Conservation (phyloP, 129 eudicot species). For the Flaveria linearis region DNA sequence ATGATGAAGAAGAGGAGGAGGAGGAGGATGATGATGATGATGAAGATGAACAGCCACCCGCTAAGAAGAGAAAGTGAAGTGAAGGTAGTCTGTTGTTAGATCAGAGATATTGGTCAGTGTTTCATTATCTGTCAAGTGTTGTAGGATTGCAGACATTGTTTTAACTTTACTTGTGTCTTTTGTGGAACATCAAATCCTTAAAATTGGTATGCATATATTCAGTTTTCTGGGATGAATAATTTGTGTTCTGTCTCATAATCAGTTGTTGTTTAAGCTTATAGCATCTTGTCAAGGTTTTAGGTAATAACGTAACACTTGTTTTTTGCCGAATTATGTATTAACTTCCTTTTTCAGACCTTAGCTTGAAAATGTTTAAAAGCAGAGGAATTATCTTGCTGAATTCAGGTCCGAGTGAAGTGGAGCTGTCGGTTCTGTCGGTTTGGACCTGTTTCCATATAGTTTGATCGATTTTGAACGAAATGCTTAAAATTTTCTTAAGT, state of each 20-base stretch:
- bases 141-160: conserved; percentile 28
- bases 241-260: neutral
- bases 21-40: conserved; percentile 33
- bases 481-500: too few relatives aligned
- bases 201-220: conserved; percentile 36
- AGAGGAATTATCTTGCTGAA: neutral
- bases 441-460: neutral
- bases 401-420: neutral
- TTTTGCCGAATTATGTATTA: neutral
- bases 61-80: conserved; percentile 84
- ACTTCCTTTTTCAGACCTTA: neutral
- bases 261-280: neutral
- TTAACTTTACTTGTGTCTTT: conserved; percentile 36
- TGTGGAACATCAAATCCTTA: conserved; percentile 26
- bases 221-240: conserved; percentile 24
- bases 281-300: neutral
- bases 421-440: neutral
- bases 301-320: neutral
- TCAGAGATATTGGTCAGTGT: conserved; percentile 23
- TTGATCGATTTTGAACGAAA: too few relatives aligned
- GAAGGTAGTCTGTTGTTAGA: conserved; percentile 36
- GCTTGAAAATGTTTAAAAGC: neutral
- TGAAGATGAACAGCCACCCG: conserved; percentile 85
- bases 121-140: conserved; percentile 29
- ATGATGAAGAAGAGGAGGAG: conserved; percentile 43